Conservation (phyloP, 1,284 basidiomycete species). For the Microbotryomycetes sp. region DNA sequence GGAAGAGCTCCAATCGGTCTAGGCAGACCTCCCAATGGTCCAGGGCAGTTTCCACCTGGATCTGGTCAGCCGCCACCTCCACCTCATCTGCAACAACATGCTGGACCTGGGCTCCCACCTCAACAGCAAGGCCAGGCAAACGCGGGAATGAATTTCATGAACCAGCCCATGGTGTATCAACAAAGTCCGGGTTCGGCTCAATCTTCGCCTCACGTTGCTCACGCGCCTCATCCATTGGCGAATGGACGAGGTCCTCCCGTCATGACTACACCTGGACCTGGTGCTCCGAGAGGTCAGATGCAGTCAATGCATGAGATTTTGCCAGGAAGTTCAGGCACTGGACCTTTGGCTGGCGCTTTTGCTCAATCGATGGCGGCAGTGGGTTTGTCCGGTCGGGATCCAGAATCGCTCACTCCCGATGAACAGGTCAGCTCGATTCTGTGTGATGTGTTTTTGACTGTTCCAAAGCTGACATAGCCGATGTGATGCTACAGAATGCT, state of each 20-base stretch:
- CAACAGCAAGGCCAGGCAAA: background rate
- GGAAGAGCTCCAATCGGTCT: background rate
- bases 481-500: slow-evolving; percentile 3
- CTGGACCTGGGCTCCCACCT: background rate
- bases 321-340: background rate
- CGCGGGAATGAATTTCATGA: too few relatives aligned
- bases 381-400: slow-evolving; percentile 23
- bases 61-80: too few relatives aligned
- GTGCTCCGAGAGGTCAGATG: background rate
- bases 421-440: slow-evolving; percentile 18
- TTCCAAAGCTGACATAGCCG: too few relatives aligned
- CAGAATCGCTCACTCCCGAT: slow-evolving; percentile 19
- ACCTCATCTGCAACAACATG: slow-evolving; percentile 18
- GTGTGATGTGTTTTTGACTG: background rate
- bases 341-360: slow-evolving; percentile 2
- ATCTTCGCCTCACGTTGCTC: slow-evolving; percentile 12
- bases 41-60: background rate
- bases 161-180: too few relatives aligned
- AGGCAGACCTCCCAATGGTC: background rate
- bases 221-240: slow-evolving; percentile 10
- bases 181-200: slow-evolving; percentile 16
- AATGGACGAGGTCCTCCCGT: background rate
- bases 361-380: slow-evolving; percentile 20
- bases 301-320: background rate
- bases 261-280: slow-evolving; percentile 1